Evolutionary conservation across 306 rosid genomes (phyloP).

Genomic region (Myrica gale): DNA sequence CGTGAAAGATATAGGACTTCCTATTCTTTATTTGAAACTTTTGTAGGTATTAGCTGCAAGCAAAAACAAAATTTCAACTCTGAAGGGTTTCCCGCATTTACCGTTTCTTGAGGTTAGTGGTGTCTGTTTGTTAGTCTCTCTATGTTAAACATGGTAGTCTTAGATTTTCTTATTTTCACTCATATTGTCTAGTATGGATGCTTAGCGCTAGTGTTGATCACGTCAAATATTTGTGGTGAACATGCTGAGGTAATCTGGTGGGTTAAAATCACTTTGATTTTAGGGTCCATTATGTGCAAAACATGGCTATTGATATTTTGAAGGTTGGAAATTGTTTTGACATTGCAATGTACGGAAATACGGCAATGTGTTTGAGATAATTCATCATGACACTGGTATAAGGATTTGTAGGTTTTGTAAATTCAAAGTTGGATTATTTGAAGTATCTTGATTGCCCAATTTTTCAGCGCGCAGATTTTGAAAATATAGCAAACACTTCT

Average conservation of each 20-base stretch:
- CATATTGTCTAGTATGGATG: slow-evolving; percentile 6
- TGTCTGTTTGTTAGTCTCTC: slow-evolving; percentile 11
- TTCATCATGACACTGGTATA: background rate
- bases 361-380: background rate
- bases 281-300: background rate
- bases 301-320: background rate
- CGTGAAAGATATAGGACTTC: background rate
- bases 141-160: background rate
- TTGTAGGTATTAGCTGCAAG: slow-evolving; percentile 97
- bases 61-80: slow-evolving; percentile 86
- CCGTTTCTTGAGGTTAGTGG: slow-evolving; percentile 89
- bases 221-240: slow-evolving; percentile 2
- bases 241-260: background rate
- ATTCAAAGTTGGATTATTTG: background rate
- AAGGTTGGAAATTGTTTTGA: background rate
- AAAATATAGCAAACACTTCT: background rate
- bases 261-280: background rate
- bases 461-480: background rate
- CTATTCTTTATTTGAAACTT: slow-evolving; percentile 15
- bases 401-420: slow-evolving; percentile 1
- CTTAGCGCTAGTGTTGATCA: background rate
- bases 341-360: background rate
- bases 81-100: slow-evolving; percentile 87
- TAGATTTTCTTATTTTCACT: background rate
- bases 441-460: background rate